Conservation (phyloP, 2,329 filamentous ascomycete species). For the Monilinia polystroma region DNA sequence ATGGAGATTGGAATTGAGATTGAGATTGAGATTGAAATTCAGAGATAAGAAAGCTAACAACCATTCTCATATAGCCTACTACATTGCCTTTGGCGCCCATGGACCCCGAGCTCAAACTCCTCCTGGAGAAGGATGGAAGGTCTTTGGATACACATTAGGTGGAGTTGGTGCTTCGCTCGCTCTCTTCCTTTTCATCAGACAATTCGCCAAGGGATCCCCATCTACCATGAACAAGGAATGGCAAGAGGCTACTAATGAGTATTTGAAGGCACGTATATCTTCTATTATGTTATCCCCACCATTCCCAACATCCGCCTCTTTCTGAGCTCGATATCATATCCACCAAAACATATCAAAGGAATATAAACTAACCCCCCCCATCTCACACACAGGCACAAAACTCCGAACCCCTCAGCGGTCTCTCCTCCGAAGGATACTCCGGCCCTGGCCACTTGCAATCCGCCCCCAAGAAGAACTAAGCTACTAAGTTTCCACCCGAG, state of each 20-base stretch:
- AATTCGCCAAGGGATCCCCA: constrained; percentile 70
- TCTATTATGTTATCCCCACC: neutral
- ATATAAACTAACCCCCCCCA: constrained; percentile 19
- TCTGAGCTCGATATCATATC: neutral
- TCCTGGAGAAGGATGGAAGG: constrained; percentile 79
- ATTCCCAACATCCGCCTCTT: neutral
- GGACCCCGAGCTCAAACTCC: constrained; percentile 82
- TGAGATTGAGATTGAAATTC: too few species aligned
- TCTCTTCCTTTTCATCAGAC: constrained; percentile 71
- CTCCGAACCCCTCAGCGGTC: constrained; percentile 81
- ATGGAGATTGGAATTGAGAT: neutral
- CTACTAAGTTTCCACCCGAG: neutral
- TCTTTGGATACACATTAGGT: constrained; percentile 70
- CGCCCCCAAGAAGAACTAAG: constrained; percentile 37
- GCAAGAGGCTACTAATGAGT: constrained; percentile 94
- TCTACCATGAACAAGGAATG: constrained; percentile 95
- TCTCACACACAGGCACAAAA: constrained; percentile 64
- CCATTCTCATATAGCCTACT: constrained; percentile 70
- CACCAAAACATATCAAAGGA: neutral
- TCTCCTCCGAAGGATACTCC: constrained; percentile 74
- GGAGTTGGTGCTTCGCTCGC: constrained; percentile 65
- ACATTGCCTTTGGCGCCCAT: constrained; percentile 96
- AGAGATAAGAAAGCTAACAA: constrained; percentile 4
- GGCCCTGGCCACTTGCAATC: constrained; percentile 76
- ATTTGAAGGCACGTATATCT: constrained; percentile 69